A percentile compares a stretch with the other conserved stretches of the same genome.
Conservation (phyloP, 495 filamentous ascomycete species). For the Aspergillus olivimuriae region DNA sequence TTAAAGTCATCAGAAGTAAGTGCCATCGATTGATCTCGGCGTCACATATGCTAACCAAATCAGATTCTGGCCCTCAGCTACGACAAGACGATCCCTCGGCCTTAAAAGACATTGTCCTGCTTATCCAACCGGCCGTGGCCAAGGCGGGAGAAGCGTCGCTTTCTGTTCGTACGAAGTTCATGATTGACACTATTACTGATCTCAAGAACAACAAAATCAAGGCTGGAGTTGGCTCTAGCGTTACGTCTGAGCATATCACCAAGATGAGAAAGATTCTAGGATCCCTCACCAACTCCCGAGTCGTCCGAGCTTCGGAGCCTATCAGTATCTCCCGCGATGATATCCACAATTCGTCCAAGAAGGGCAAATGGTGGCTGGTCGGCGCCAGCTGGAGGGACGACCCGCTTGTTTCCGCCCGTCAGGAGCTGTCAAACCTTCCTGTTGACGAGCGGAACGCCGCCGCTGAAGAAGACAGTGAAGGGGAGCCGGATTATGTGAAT, state of each 20-base stretch:
- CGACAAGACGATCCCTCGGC: constrained; percentile 85
- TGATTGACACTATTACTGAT: constrained; percentile 94
- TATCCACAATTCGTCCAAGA: constrained; percentile 71
- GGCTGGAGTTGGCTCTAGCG: constrained; percentile 54
- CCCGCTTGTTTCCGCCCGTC: constrained; percentile 31
- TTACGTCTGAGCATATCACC: constrained; percentile 68
- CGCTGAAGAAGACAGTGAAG: constrained; percentile 39
- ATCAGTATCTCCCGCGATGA: constrained; percentile 74
- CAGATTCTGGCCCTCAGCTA: constrained; percentile 68
- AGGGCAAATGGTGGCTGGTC: constrained; percentile 97
- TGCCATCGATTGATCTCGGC: not conserved
- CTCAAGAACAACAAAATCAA: constrained; percentile 92
- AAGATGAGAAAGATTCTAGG: constrained; percentile 80
- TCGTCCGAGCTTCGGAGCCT: constrained; percentile 69
- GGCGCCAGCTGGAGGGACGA: constrained; percentile 78
- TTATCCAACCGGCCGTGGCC: constrained; percentile 65
- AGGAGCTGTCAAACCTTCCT: constrained; percentile 24
- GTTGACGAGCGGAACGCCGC: constrained; percentile 9
- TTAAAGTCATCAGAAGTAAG: constrained; percentile 72
- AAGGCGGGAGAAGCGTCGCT: constrained; percentile 61
- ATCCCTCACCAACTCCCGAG: constrained; percentile 57
- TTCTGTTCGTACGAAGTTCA: constrained; percentile 89
- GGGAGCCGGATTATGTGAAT: constrained; percentile 58
- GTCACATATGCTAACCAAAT: not conserved
- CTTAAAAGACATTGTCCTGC: constrained; percentile 82